Conservation (phyloP, 2,329 filamentous ascomycete species). For the Beauveria rudraprayagi region DNA sequence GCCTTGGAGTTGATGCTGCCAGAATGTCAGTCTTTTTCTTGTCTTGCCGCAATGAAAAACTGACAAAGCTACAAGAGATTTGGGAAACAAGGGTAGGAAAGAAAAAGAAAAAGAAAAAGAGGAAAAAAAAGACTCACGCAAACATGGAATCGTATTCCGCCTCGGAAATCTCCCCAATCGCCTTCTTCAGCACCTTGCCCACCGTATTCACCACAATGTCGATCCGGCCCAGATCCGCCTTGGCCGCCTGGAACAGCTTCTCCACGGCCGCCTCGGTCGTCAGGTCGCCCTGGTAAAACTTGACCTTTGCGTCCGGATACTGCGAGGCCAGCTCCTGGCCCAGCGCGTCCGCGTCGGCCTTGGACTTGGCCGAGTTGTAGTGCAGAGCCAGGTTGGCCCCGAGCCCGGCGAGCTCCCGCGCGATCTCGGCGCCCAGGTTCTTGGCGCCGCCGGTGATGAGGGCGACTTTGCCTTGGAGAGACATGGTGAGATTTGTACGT, state of each 20-base stretch:
- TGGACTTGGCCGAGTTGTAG: conserved; percentile 37
- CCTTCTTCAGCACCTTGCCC: conserved; percentile 41
- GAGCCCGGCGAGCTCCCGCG: conserved; percentile 46
- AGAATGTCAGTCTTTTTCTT: neutral
- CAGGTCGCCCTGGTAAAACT: conserved; percentile 35
- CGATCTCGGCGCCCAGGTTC: conserved; percentile 53
- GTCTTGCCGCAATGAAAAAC: too few species aligned
- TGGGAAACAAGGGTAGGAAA: too few species aligned
- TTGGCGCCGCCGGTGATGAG: conserved; percentile 49
- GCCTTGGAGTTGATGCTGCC: conserved; percentile 36
- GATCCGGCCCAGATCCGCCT: conserved; percentile 34
- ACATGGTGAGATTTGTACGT: conserved; percentile 17
- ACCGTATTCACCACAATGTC: conserved; percentile 44
- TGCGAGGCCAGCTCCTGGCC: conserved; percentile 27
- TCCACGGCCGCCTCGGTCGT: conserved; percentile 31
- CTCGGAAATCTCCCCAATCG: conserved; percentile 34
- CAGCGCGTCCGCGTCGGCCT: conserved; percentile 28
- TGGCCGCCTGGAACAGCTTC: conserved; percentile 30
- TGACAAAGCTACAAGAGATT: too few species aligned
- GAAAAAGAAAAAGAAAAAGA: neutral
- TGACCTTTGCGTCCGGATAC: conserved; percentile 25
- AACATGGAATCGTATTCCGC: conserved; percentile 40
- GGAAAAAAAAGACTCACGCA: conserved; percentile 24
- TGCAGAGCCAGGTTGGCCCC: conserved; percentile 53
- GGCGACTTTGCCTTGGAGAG: conserved; percentile 32